Conservation (phyloP, 257 asterid genomes). For the Solanum virginianum region DNA sequence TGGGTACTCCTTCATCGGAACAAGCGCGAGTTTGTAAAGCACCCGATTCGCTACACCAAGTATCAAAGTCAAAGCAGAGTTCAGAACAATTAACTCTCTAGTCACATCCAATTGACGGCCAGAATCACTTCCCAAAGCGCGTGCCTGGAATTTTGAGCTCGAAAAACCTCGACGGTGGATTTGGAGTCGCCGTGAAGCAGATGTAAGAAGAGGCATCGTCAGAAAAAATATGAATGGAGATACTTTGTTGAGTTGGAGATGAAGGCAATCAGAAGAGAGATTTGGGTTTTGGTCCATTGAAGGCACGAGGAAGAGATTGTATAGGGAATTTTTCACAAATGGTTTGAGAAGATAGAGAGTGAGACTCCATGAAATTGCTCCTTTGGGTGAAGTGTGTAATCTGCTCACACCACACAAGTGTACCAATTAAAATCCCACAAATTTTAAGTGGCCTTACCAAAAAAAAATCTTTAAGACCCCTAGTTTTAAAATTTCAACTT, state of each 20-base stretch:
- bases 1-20: conserved; percentile 79
- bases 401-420: too few relatives aligned
- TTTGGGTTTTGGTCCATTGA: not conserved
- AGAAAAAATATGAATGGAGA: too few relatives aligned
- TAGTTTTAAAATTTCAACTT: too few relatives aligned
- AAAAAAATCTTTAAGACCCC: too few relatives aligned
- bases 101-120: conserved; percentile 8
- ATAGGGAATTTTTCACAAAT: not conserved
- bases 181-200: not conserved
- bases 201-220: not conserved
- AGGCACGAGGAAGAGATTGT: not conserved
- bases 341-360: not conserved
- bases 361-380: not conserved
- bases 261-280: too few relatives aligned
- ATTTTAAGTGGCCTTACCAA: too few relatives aligned
- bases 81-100: conserved; percentile 18
- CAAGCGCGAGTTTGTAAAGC: conserved; percentile 79
- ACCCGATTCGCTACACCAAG: conserved; percentile 77
- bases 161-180: not conserved
- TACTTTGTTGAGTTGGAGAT: too few relatives aligned
- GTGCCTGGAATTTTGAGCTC: not conserved
- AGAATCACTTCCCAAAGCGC: not conserved
- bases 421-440: too few relatives aligned
- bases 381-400: too few relatives aligned
- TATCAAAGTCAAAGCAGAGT: conserved; percentile 40